phyloP scores from a whole-genome alignment of 2,329 filamentous ascomycete genomes.

The Conoideocrella luteorostrata region DNA sequence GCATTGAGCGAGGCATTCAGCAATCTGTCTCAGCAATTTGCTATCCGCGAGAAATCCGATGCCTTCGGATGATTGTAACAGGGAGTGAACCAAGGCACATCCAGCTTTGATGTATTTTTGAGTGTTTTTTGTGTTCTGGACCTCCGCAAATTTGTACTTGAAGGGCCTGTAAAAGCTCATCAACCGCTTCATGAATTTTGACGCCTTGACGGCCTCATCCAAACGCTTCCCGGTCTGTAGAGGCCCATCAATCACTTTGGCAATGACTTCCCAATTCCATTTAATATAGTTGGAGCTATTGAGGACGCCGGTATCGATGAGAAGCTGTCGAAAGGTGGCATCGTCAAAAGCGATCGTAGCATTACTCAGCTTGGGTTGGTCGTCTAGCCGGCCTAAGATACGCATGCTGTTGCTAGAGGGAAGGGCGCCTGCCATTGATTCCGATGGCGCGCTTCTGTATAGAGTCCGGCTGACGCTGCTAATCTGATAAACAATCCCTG shows the following conservation, averaged over 20 bases:
- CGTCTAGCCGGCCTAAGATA: conserved; percentile 46
- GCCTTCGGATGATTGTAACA: conserved; percentile 81
- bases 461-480: conserved; percentile 94
- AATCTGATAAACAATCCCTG: conserved; percentile 92
- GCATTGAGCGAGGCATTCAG: conserved; percentile 91
- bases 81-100: conserved; percentile 77
- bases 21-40: conserved; percentile 88
- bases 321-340: conserved; percentile 55
- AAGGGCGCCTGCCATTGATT: conserved; percentile 29
- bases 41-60: conserved; percentile 81
- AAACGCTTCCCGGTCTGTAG: conserved; percentile 84
- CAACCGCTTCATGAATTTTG: conserved; percentile 92
- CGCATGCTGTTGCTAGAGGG: conserved; percentile 39
- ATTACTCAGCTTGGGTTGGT: conserved; percentile 44
- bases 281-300: conserved; percentile 87
- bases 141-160: conserved; percentile 89
- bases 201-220: conserved; percentile 88
- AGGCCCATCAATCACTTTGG: conserved; percentile 87
- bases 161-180: conserved; percentile 95
- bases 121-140: conserved; percentile 84
- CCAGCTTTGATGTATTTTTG: conserved; percentile 90
- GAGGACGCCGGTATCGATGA: conserved; percentile 77
- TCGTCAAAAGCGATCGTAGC: conserved; percentile 48
- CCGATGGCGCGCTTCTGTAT: conserved; percentile 64
- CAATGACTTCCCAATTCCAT: conserved; percentile 95